Conservation (phyloP, 495 filamentous ascomycete genomes). For the Oleoguttula mirabilis region DNA sequence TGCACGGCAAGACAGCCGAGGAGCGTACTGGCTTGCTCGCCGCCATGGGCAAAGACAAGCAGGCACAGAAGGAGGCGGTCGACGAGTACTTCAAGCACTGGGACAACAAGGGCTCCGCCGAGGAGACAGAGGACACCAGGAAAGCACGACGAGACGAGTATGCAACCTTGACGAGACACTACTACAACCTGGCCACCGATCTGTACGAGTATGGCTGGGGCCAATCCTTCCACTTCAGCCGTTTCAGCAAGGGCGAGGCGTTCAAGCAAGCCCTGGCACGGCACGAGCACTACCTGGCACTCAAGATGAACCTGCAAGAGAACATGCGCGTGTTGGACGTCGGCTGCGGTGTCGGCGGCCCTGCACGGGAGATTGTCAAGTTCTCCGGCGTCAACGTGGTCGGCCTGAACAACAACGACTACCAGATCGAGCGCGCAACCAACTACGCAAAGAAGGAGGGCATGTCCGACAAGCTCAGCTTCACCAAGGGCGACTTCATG, state of each 20-base stretch:
- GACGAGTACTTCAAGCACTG: conserved; percentile 99
- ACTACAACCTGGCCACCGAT: conserved; percentile 97
- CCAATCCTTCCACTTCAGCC: conserved; percentile 94
- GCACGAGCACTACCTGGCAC: conserved; percentile 96
- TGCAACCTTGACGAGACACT: conserved; percentile 88
- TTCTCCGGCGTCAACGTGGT: conserved; percentile 84
- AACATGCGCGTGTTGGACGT: conserved; percentile 91
- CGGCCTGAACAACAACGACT: conserved; percentile 98
- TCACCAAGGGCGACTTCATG: conserved; percentile 98
- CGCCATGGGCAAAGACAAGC: conserved; percentile 72
- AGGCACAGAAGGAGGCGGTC: conserved; percentile 75
- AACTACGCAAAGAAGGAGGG: conserved; percentile 73
- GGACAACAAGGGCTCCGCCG: conserved; percentile 77
- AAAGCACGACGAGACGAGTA: conserved; percentile 82
- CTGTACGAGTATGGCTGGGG: conserved; percentile 97
- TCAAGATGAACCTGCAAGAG: conserved; percentile 72
- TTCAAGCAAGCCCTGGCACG: conserved; percentile 92
- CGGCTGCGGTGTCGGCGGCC: conserved; percentile 93
- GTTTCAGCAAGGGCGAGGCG: conserved; percentile 75
- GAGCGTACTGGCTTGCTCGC: conserved; percentile 63
- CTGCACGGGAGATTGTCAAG: conserved; percentile 93
- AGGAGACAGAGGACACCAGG: conserved; percentile 71
- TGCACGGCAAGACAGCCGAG: conserved; percentile 76
- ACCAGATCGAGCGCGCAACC: conserved; percentile 92
- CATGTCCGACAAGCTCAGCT: conserved; percentile 68